These are phyloP conservation scores for Petunia axillaris DNA, from an alignment of 257 asterid species.

Conservation along the genomic window DNA sequence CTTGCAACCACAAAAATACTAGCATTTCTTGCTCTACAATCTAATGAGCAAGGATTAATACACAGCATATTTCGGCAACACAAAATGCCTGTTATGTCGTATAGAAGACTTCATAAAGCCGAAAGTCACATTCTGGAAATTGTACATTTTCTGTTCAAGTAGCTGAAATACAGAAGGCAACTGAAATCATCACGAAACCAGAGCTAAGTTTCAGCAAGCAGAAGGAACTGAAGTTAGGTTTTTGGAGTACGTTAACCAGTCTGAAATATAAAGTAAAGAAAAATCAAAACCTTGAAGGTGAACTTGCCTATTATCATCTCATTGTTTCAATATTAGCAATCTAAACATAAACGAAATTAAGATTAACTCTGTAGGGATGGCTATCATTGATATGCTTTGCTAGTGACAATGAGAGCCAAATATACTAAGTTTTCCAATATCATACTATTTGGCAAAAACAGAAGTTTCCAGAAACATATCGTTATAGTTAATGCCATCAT, in stretches of 20 bases:
- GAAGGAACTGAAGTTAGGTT: not conserved
- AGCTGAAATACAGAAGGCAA: not conserved
- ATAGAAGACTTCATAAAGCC: not conserved
- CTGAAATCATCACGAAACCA: not conserved
- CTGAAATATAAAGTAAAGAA: not conserved
- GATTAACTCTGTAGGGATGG: not conserved
- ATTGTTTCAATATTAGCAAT: not conserved
- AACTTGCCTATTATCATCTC: constrained; percentile 13
- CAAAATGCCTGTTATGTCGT: not conserved
- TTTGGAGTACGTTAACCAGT: not conserved
- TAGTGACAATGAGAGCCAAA: constrained; percentile 3
- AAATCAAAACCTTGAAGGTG: constrained; percentile 8
- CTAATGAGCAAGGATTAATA: constrained; percentile 2
- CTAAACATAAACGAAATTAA: not conserved
- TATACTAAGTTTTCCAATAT: not conserved
- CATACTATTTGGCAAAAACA: not conserved
- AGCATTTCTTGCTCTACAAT: not conserved
- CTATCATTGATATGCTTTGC: not conserved
- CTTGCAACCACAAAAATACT: constrained; percentile 1
- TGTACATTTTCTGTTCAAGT: not conserved
- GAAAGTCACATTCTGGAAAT: not conserved
- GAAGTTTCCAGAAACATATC: not conserved
- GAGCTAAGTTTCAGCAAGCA: not conserved
- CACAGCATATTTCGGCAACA: not conserved
- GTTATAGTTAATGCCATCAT: not conserved